Evolutionary conservation across 768 basidiomycete species (phyloP), one percentile per base, ranked within the genome.

Genomic region (Boletellus emodensis): DNA sequence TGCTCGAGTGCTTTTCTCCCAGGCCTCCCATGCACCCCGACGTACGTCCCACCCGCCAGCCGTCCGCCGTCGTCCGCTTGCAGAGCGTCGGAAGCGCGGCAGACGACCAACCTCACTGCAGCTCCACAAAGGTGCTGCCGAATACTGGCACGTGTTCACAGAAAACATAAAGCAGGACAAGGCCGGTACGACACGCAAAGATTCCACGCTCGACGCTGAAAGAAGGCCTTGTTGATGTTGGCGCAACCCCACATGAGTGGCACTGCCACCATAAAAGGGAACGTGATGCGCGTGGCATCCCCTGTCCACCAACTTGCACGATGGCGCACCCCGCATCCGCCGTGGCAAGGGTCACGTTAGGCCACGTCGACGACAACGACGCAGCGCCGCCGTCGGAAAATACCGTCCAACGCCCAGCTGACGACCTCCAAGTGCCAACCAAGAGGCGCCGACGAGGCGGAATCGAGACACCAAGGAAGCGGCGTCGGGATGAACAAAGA

Each of bases 211-310:
- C 35, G 44, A 33, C 6, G 12, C 18, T 44, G 10, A 44, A 43
- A 12, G 42, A 13, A 39, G 20, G 6, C 38, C 20, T 22, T 22
- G 14, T 22, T 22, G 14, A 4, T 37, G 4, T 14, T 32, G 18
- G 18, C 18, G 17, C 24, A 18, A 18, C 34, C 20, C 20, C 33
- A 20, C 20, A 45, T 37, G 40, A 52, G 41, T 54, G 44, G 48
- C 52, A 55, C 49, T 34, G 57, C 57, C 57, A 59, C 36, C 12
- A 47, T 48, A 54, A 48, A 46, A 49, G 38, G 24, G 48, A 32
- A 58, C 48, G 43, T 11, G 32, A 30, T 39, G 40, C 40, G 56
- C 56, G 46, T 53, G 57, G 15, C 64, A 67, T 48, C 75, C 75
- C 15, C 46, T 66, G 66, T 66, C 52, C 68, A 44, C 22, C n/a